Evolutionary conservation across 148 eudicot species (phyloP).

Genomic region (Gaultheria prostrata): DNA sequence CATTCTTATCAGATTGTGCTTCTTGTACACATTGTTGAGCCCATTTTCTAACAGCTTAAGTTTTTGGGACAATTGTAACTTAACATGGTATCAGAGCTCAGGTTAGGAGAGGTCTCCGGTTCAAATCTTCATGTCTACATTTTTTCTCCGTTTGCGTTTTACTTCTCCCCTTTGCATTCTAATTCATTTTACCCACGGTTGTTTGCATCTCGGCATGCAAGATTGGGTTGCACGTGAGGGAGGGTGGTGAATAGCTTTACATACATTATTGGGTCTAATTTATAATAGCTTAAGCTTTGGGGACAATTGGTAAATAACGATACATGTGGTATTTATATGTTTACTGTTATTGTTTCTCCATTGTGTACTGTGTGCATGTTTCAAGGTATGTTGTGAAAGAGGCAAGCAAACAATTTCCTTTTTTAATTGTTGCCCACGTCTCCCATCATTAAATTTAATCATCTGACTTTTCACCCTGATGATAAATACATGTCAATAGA

Average conservation of each 20-base stretch:
- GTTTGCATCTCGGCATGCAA: background rate
- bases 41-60: background rate
- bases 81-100: background rate
- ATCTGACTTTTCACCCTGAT: background rate
- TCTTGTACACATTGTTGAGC: background rate
- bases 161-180: background rate
- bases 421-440: background rate
- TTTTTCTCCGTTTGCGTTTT: background rate
- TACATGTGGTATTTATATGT: background rate
- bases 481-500: background rate
- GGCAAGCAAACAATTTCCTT: background rate
- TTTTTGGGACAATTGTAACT: background rate
- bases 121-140: background rate
- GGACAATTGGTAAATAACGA: background rate
- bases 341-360: constrained; percentile 2
- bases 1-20: background rate
- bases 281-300: constrained; percentile 5
- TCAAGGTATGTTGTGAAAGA: background rate
- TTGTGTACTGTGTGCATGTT: background rate
- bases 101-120: background rate
- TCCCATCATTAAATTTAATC: background rate
- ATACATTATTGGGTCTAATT: background rate
- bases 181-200: background rate
- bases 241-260: background rate
- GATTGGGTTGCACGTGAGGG: background rate